phyloP scores from a whole-genome alignment of 768 basidiomycete species.

The Hericium rajendrae region DNA sequence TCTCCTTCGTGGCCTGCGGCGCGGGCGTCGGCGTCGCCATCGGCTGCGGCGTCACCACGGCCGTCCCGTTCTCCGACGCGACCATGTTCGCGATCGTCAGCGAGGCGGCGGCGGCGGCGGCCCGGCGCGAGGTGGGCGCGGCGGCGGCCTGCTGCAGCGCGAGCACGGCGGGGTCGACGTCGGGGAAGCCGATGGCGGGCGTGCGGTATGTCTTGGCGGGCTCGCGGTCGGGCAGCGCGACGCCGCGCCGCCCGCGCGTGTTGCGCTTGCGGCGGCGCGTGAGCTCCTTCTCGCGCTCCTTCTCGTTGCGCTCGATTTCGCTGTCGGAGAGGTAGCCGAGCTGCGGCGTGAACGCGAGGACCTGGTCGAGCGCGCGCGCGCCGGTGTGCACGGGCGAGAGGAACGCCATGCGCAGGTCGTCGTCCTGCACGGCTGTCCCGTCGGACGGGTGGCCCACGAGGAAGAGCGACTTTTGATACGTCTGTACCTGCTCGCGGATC shows the following conservation, averaged over 20 bases:
- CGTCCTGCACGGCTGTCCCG: constrained; percentile 70
- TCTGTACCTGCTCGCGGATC: constrained; percentile 90
- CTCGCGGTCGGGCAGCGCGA: constrained; percentile 87
- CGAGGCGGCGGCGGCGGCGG: constrained; percentile 78
- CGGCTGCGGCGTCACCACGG: constrained; percentile 35
- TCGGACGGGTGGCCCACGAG: constrained; percentile 82
- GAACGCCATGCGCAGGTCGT: constrained; percentile 86
- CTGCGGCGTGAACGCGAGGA: constrained; percentile 75
- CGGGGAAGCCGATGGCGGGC: constrained; percentile 77
- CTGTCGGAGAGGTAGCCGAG: constrained; percentile 83
- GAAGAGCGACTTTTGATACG: constrained; percentile 86
- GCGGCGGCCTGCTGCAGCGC: constrained; percentile 55
- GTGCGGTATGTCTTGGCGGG: constrained; percentile 88
- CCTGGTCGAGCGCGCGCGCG: constrained; percentile 68
- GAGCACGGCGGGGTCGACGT: constrained; percentile 60
- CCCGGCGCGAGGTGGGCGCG: constrained; percentile 65
- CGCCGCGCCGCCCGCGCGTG: constrained; percentile 70
- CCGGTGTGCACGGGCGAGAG: constrained; percentile 69
- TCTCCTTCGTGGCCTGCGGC: constrained; percentile 43
- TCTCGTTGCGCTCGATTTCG: constrained; percentile 83
- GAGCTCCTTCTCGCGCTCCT: constrained; percentile 89
- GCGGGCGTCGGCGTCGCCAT: constrained; percentile 28
- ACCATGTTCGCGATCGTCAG: constrained; percentile 88
- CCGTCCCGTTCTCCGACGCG: constrained; percentile 78
- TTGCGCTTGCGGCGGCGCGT: constrained; percentile 78